A percentile compares a stretch with the other conserved stretches of the same genome.
These are phyloP conservation scores for Fallopia convolvulus DNA, from an alignment of 148 eudicot genomes.

Conservation along the genomic window DNA sequence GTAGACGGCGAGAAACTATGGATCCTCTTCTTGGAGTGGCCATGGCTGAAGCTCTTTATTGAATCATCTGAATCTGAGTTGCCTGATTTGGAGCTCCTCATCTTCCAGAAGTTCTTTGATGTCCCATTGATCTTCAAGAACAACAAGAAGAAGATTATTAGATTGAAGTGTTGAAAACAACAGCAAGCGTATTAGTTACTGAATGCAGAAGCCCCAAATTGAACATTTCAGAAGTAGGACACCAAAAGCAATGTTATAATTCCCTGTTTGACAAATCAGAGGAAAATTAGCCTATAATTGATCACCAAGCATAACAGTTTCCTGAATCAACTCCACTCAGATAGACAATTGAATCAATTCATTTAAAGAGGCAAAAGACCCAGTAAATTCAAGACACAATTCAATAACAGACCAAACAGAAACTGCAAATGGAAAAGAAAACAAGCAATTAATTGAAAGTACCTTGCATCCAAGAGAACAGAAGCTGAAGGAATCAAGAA, in stretches of 20 bases:
- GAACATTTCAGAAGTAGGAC: too few species aligned
- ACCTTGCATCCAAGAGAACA: constrained; percentile 59
- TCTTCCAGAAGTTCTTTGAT: constrained; percentile 24
- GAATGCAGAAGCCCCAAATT: too few species aligned
- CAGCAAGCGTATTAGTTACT: background rate
- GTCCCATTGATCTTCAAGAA: constrained; percentile 26
- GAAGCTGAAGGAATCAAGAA: constrained; percentile 44
- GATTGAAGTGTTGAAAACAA: background rate
- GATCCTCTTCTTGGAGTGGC: constrained; percentile 17
- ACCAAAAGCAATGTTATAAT: too few species aligned
- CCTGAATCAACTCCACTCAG: too few species aligned
- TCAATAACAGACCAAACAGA: background rate
- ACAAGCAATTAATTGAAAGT: background rate
- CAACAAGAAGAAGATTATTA: background rate
- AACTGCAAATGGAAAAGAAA: background rate
- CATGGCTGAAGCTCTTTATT: constrained; percentile 8
- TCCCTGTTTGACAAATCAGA: too few species aligned
- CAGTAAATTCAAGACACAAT: too few species aligned
- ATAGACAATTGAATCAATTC: too few species aligned
- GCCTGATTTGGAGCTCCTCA: background rate
- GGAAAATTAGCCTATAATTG: too few species aligned
- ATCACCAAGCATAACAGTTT: too few species aligned
- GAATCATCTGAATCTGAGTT: constrained; percentile 21
- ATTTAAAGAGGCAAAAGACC: too few species aligned
- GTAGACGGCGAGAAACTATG: constrained; percentile 28